A percentile compares a stretch with the other conserved stretches of the same genome.
Evolutionary conservation across 805 yeast genomes (phyloP).

Genomic region (Spencermartinsiella europaea): DNA sequence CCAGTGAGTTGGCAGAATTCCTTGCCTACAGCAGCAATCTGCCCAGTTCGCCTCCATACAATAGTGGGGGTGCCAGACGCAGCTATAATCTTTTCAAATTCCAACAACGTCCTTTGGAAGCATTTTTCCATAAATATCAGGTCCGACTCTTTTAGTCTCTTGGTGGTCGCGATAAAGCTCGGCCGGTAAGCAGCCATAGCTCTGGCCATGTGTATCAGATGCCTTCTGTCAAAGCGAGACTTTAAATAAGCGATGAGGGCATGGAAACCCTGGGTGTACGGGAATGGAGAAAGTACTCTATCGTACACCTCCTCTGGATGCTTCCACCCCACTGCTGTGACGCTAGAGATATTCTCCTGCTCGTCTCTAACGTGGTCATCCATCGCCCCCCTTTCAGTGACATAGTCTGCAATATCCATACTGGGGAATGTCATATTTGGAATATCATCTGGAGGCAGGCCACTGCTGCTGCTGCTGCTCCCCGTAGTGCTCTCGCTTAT

Average conservation of each 20-base stretch:
- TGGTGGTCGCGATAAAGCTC: constrained; percentile 70
- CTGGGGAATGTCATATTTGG: not conserved
- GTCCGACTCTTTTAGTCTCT: constrained; percentile 67
- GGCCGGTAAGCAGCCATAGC: constrained; percentile 53
- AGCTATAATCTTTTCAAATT: constrained; percentile 47
- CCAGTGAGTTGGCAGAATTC: constrained; percentile 70
- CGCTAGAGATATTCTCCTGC: not conserved
- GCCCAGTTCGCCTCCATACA: constrained; percentile 84
- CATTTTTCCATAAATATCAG: constrained; percentile 56
- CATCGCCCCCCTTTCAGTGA: not conserved
- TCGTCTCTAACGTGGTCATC: not conserved
- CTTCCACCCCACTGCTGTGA: constrained; percentile 24
- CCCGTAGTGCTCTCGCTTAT: not conserved
- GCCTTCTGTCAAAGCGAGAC: constrained; percentile 41
- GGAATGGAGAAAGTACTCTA: constrained; percentile 56
- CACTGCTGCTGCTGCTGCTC: not conserved
- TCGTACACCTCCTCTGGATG: constrained; percentile 50
- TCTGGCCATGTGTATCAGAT: constrained; percentile 35
- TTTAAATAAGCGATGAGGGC: constrained; percentile 52
- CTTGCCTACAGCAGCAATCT: constrained; percentile 70
- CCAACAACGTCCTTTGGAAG: constrained; percentile 52
- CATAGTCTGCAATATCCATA: not conserved
- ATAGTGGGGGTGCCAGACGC: constrained; percentile 73
- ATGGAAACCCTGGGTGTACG: constrained; percentile 61
- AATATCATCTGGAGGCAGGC: not conserved